Percentiles rank a stretch among this genome's conserved stretches.
phyloP scores from a whole-genome alignment of 257 asterid genomes.

The Primulina huaijiensis region DNA sequence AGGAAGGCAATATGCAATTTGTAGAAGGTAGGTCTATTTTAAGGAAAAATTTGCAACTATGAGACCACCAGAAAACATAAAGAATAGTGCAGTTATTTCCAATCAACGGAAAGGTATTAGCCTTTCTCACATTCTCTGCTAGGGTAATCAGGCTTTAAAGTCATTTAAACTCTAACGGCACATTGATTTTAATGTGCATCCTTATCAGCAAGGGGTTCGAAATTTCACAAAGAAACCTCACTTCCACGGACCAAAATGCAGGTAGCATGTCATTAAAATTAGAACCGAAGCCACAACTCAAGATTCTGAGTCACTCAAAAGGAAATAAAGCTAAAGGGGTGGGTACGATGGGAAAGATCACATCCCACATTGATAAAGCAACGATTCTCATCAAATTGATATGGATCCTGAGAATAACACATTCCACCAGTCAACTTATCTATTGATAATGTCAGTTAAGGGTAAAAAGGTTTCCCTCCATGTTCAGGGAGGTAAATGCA shows the following conservation, averaged over 20 bases:
- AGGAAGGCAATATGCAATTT: slow-evolving; percentile 1
- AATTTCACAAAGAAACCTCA: not conserved
- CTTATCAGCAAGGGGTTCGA: not conserved
- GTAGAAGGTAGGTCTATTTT: slow-evolving; percentile 11
- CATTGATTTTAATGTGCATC: not conserved
- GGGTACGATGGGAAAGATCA: not conserved
- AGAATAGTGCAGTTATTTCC: not conserved
- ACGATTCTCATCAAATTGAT: not conserved
- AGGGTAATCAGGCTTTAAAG: not conserved
- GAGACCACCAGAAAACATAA: not conserved
- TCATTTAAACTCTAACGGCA: not conserved
- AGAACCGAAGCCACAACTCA: not conserved
- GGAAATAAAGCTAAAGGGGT: not conserved
- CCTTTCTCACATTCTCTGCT: not conserved
- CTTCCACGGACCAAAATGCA: not conserved
- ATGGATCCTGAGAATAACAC: not conserved
- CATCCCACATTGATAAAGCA: not conserved
- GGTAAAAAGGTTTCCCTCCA: slow-evolving; percentile 1
- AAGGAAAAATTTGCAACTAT: not conserved
- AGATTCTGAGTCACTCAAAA: not conserved
- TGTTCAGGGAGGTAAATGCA: slow-evolving; percentile 1
- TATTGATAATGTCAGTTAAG: slow-evolving; percentile 7
- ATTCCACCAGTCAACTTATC: slow-evolving; percentile 1
- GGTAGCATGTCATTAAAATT: not conserved
- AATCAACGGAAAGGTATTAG: not conserved